Conservation (phyloP, 495 filamentous ascomycete species). For the Aspergillus panamensis region DNA sequence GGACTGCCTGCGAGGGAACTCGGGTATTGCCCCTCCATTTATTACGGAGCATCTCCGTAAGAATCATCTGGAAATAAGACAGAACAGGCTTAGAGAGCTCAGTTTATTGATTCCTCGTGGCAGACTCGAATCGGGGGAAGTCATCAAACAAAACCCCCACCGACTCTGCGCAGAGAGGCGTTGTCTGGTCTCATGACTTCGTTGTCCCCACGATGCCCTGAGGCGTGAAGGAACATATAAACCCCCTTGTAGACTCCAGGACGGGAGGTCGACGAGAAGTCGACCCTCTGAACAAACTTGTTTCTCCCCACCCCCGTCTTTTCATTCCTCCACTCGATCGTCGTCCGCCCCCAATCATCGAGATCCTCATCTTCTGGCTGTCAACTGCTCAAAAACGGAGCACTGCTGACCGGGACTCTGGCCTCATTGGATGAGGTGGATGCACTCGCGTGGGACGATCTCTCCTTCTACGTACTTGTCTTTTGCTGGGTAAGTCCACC, state of each 20-base stretch:
- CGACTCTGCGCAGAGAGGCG: not conserved
- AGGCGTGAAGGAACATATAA: not conserved
- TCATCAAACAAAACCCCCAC: not conserved
- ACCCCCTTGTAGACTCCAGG: not conserved
- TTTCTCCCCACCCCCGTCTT: not conserved
- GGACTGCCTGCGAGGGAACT: not conserved
- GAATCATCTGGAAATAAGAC: not conserved
- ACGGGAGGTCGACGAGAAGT: not conserved
- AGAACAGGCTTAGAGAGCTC: not conserved
- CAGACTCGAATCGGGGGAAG: not conserved
- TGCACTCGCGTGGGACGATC: conserved; percentile 20
- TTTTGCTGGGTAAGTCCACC: conserved; percentile 16
- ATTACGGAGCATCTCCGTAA: not conserved
- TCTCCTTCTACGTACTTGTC: not conserved
- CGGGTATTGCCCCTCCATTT: not conserved
- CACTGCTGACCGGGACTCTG: conserved; percentile 10
- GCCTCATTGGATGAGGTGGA: conserved; percentile 13
- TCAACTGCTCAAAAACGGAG: conserved; percentile 7
- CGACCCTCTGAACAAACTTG: not conserved
- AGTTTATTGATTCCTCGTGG: not conserved
- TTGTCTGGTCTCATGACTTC: not conserved
- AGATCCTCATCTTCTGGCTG: conserved; percentile 7
- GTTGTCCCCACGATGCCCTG: not conserved
- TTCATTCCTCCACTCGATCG: conserved; percentile 2
- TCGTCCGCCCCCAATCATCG: not conserved